These are phyloP conservation scores for Mesembryanthemum crystallinum DNA, from an alignment of 148 eudicot species.

Conservation along the genomic window DNA sequence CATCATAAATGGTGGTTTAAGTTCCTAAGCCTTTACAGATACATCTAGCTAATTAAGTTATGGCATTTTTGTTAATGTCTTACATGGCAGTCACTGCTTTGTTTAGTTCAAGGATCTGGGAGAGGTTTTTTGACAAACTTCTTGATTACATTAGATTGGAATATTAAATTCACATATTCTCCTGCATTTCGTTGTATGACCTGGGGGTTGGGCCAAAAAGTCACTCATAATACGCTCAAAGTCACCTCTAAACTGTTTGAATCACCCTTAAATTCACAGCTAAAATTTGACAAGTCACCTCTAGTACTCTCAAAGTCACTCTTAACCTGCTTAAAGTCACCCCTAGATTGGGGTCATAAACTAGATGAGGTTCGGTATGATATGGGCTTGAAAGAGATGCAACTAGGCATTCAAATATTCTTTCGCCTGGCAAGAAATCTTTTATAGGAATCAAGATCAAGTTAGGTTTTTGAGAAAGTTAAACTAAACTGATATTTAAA, in stretches of 20 bases:
- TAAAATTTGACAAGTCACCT: no score
- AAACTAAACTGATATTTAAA: background rate
- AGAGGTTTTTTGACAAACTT: background rate
- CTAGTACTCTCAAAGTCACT: no score
- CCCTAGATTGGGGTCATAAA: no score
- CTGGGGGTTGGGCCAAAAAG: no score
- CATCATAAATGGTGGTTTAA: background rate
- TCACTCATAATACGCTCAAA: no score
- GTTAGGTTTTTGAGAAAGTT: background rate
- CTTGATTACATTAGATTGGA: background rate
- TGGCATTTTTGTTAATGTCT: background rate
- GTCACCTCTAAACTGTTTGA: no score
- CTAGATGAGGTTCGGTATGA: no score
- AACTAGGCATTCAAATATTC: background rate
- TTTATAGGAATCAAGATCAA: background rate
- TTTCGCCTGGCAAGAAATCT: background rate
- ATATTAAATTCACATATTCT: no score
- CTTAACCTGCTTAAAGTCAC: no score
- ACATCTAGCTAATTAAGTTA: background rate
- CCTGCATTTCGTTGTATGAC: no score
- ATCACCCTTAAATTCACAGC: no score
- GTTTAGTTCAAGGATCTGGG: background rate
- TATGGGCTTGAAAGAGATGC: conserved; percentile 1
- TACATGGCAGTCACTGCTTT: background rate
- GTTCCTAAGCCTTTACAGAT: background rate